phyloP scores from a whole-genome alignment of 2,329 filamentous ascomycete genomes.

The Aspergillus spinulosporus region DNA sequence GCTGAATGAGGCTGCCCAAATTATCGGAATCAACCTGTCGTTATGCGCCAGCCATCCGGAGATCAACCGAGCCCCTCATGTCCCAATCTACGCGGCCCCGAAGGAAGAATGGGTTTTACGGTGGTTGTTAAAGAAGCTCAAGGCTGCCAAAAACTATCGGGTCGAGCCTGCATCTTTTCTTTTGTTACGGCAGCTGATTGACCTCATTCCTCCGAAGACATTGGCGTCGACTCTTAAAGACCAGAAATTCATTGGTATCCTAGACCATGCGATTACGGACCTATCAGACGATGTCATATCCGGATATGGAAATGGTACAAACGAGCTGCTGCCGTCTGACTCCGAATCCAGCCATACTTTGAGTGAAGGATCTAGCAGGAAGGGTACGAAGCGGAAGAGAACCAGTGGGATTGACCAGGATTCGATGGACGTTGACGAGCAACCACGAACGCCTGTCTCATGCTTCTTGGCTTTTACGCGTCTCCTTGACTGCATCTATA shows the following conservation, averaged over 20 bases:
- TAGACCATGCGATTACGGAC: slow-evolving; percentile 67
- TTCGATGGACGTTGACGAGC: slow-evolving; percentile 34
- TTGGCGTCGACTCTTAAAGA: slow-evolving; percentile 71
- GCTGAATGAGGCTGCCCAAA: slow-evolving; percentile 45
- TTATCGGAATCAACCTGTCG: slow-evolving; percentile 42
- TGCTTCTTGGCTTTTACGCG: slow-evolving; percentile 38
- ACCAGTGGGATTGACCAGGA: slow-evolving; percentile 27
- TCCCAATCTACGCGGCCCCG: slow-evolving; percentile 35
- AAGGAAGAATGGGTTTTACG: slow-evolving; percentile 67
- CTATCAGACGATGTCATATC: slow-evolving; percentile 35
- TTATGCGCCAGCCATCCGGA: slow-evolving; percentile 35
- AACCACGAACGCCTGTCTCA: slow-evolving; percentile 31
- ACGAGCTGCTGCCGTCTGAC: slow-evolving; percentile 28
- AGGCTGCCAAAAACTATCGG: slow-evolving; percentile 45
- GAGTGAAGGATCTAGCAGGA: slow-evolving; percentile 25
- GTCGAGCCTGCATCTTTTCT: slow-evolving; percentile 49
- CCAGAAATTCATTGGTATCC: slow-evolving; percentile 64
- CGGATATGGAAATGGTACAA: slow-evolving; percentile 26
- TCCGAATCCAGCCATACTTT: slow-evolving; percentile 41
- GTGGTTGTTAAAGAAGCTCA: slow-evolving; percentile 65
- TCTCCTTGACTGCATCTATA: slow-evolving; percentile 37
- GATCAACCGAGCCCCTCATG: slow-evolving; percentile 26
- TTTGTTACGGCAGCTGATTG: slow-evolving; percentile 64
- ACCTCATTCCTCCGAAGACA: slow-evolving; percentile 68
- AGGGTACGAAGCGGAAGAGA: slow-evolving; percentile 44